Evolutionary conservation across 2,329 filamentous ascomycete species (phyloP).

Genomic region (Xylariaceae sp.): DNA sequence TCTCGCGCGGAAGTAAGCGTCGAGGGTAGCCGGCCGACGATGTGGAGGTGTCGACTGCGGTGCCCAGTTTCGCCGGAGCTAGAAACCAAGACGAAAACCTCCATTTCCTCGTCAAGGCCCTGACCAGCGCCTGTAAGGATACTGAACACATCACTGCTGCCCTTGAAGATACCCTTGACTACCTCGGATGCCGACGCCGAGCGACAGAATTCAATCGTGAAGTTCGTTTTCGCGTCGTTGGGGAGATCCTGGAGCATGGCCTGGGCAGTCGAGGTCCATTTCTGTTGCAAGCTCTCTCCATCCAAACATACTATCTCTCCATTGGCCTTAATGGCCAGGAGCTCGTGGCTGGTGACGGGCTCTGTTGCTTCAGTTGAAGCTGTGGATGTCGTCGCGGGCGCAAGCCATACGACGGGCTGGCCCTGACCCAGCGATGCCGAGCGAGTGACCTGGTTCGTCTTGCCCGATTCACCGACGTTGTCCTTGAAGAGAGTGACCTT

Average conservation of each 20-base stretch:
- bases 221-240: constrained; percentile 30
- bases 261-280: constrained; percentile 43
- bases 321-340: constrained; percentile 55
- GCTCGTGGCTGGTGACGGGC: constrained; percentile 22
- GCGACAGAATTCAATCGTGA: constrained; percentile 47
- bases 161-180: constrained; percentile 50
- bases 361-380: constrained; percentile 25
- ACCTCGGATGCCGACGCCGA: constrained; percentile 44
- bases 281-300: constrained; percentile 47
- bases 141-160: constrained; percentile 47
- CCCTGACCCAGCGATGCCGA: constrained; percentile 40
- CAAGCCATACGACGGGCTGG: constrained; percentile 40
- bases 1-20: constrained; percentile 14
- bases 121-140: constrained; percentile 46
- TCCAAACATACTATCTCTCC: constrained; percentile 59
- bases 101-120: constrained; percentile 42
- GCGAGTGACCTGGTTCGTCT: constrained; percentile 47
- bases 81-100: constrained; percentile 51
- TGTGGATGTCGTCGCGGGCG: constrained; percentile 30
- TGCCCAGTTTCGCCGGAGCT: constrained; percentile 29
- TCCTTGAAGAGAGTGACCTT: constrained; percentile 58
- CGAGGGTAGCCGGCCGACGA: constrained; percentile 25
- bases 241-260: constrained; percentile 40
- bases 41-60: constrained; percentile 28
- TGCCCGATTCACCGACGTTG: constrained; percentile 45